phyloP scores from a whole-genome alignment of 176 grass and related monocot genomes.

The Leersia perrieri region DNA sequence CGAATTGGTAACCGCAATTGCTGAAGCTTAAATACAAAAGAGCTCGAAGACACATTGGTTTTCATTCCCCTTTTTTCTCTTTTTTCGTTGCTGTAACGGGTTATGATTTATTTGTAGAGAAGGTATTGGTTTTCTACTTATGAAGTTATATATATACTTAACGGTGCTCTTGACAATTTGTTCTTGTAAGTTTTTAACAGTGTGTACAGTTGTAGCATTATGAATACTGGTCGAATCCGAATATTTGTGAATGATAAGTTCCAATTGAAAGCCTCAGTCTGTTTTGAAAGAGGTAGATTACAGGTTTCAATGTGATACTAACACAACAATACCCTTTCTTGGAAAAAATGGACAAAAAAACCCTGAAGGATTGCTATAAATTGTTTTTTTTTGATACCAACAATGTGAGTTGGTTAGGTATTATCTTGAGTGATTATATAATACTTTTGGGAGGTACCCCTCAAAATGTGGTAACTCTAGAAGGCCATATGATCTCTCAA shows the following conservation, averaged over 20 bases:
- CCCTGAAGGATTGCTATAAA: not conserved
- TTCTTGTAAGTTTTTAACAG: conserved; percentile 43
- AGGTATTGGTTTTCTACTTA: conserved; percentile 38
- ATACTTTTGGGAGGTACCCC: too few species aligned
- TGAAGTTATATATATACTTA: conserved; percentile 35
- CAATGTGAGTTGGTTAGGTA: too few species aligned
- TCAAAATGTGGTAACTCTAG: too few species aligned
- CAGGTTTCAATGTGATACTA: not conserved
- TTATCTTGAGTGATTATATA: too few species aligned
- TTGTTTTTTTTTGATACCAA: too few species aligned
- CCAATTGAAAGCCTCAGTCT: not conserved
- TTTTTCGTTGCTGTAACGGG: conserved; percentile 30
- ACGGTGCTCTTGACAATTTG: conserved; percentile 34
- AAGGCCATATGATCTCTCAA: not conserved
- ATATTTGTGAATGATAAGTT: conserved; percentile 44
- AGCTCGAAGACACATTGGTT: conserved; percentile 28
- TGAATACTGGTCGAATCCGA: conserved; percentile 20
- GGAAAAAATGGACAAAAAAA: not conserved
- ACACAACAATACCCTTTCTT: not conserved
- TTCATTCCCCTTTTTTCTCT: not conserved
- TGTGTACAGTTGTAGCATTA: conserved; percentile 59
- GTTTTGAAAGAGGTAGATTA: not conserved
- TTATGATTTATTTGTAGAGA: conserved; percentile 57
- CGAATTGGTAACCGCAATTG: conserved; percentile 25
- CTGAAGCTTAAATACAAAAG: conserved; percentile 18